Evolutionary conservation across 129 eudicot genomes (phyloP), one percentile per base, ranked within the genome.

Genomic region (Calendula officinalis): DNA sequence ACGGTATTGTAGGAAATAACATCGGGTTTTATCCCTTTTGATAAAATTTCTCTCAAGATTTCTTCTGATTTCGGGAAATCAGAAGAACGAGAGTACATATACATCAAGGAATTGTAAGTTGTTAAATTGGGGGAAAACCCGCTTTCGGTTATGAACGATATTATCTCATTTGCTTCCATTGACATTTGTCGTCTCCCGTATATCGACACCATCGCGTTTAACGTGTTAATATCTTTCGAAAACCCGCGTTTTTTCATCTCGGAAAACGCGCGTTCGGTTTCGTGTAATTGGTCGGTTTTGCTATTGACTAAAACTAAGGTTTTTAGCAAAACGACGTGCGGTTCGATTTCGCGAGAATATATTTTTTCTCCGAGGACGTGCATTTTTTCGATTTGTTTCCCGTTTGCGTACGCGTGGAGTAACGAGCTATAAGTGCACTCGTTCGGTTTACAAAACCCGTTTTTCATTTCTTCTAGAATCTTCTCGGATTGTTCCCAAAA

Each of bases 401-500:
- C 92, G 7, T 88, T 94, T 37, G 99, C 96, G 62, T 88, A 94
- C 35, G 97, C 89, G 42, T 94, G 96, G 60, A 94, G 92, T 74
- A 94, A 61, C 12, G 92, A 88, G 70, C 94, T 83, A 59, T 83
- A 94, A 52, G 86, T 85, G 61, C 72, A 63, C 72, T 83, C 89
- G 53, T 88, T 88, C 3, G 99, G 95, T 67, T 83, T 88, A 74
- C 95, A 94, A 15, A 71, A 73, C 11, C 75, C 44, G 17, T 71
- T 56, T 52, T 74, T 72, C 99, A 94, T 94, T 77, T 94, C 91
- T 6, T 82, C 83, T 22, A 88, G 71, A 38, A 94, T 66, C 80
- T 83, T 94, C 80, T 94, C 97, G 0, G 96, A 83, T 52, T 94
- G 92, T 51, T 86, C 80, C 97, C 99, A 94, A 43, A 85, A 84